phyloP scores from a whole-genome alignment of 2,329 filamentous ascomycete genomes.

The Orbilia oligospora region DNA sequence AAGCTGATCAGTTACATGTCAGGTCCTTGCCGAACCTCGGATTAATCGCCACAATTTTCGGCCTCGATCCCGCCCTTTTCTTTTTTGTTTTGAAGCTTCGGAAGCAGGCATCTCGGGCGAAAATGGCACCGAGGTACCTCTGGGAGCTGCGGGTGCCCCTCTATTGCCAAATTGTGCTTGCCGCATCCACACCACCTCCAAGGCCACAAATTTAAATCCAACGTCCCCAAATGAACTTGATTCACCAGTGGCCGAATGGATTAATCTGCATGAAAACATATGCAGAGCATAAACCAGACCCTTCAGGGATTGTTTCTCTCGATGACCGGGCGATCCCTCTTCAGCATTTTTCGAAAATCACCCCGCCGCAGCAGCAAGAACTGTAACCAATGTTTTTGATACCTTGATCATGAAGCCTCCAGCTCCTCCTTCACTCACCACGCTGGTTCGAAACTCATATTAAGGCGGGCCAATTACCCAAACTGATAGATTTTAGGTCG shows the following conservation, averaged over 20 bases:
- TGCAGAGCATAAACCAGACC: constrained; percentile 44
- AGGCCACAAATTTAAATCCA: constrained; percentile 54
- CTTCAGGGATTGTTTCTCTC: constrained; percentile 15
- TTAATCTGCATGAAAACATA: constrained; percentile 31
- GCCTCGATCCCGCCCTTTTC: constrained; percentile 12
- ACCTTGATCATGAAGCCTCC: not conserved
- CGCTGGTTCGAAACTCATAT: not conserved
- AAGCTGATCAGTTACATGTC: constrained; percentile 4
- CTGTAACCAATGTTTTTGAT: not conserved
- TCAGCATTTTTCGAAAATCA: not conserved
- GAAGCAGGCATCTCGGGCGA: constrained; percentile 42
- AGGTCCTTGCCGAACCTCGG: constrained; percentile 36
- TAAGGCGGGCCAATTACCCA: constrained; percentile 6
- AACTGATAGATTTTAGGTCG: not conserved
- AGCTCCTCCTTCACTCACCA: not conserved
- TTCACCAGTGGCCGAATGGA: constrained; percentile 10
- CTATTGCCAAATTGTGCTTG: constrained; percentile 36
- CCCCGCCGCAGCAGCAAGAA: constrained; percentile 13
- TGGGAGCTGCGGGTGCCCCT: constrained; percentile 50
- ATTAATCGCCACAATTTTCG: constrained; percentile 59
- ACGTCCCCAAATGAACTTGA: constrained; percentile 41
- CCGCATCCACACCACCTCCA: constrained; percentile 43
- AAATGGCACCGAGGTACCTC: constrained; percentile 43
- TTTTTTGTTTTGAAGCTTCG: constrained; percentile 7
- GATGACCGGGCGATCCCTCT: constrained; percentile 22